Conservation (phyloP, 768 basidiomycete genomes). For the Exsudoporus frostii region DNA sequence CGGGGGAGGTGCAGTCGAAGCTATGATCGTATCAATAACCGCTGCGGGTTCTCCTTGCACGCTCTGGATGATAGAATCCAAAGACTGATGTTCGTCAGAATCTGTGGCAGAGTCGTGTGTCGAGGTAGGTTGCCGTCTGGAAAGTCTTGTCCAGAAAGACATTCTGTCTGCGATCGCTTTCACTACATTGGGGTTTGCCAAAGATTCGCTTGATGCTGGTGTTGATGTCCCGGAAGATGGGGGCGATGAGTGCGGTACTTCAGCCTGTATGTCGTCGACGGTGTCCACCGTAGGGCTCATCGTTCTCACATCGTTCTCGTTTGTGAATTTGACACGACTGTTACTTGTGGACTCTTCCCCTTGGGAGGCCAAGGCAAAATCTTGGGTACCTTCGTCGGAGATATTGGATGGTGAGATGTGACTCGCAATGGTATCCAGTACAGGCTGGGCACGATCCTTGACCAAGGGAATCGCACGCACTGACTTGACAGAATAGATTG, state of each 20-base stretch:
- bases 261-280: neutral
- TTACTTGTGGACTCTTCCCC: constrained; percentile 12
- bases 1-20: constrained; percentile 61
- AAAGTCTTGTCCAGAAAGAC: constrained; percentile 71
- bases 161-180: constrained; percentile 62
- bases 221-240: constrained; percentile 53
- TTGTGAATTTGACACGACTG: constrained; percentile 53
- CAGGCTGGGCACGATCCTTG: constrained; percentile 56
- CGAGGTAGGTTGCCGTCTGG: constrained; percentile 41
- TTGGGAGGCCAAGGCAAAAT: constrained; percentile 14
- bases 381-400: constrained; percentile 23
- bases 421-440: constrained; percentile 50
- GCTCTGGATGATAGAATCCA: constrained; percentile 43
- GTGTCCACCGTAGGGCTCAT: constrained; percentile 35
- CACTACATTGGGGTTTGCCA: constrained; percentile 49
- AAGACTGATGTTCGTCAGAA: constrained; percentile 21
- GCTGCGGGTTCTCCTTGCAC: constrained; percentile 47
- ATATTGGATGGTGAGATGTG: constrained; percentile 50
- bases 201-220: constrained; percentile 45
- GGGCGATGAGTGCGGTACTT: constrained; percentile 14
- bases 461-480: constrained; percentile 71
- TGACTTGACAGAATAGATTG: constrained; percentile 65
- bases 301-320: constrained; percentile 44
- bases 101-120: constrained; percentile 9
- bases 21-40: constrained; percentile 55